Evolutionary conservation across 164 flowering plant genomes (phyloP), one percentile per base, ranked within the genome.

Genomic region (Aristolochia californica): DNA sequence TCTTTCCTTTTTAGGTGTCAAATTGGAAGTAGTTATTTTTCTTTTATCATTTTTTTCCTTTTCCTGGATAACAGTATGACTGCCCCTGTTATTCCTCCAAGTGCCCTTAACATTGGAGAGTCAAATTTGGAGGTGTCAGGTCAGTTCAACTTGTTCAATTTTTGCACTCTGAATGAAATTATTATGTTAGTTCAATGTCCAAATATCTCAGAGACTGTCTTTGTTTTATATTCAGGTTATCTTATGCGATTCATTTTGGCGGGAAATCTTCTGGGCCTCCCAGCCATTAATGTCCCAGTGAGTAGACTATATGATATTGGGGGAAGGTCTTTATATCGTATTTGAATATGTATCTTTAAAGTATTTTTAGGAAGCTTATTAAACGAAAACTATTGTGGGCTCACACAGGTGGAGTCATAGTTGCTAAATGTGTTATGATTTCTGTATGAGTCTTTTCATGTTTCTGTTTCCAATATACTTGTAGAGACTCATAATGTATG

Each of bases 201-300:
- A 34, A 34, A 2, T 34, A 22, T 20, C 23, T 12, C 12, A n/a
- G 25, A 22, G 26, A 50, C 13, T 11, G 14, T 50, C 16, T 50
- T 14, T 50, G 23, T 61, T 28, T 44, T 50, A 27, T 24, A 72
- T 62, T 63, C 81, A 91, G 98, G 82, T 70, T 76, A 84, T 63
- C 89, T 93, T 48, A 88, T 87, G 97, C 83, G 81, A 45, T 93
- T 89, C 63, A 61, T 83, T 34, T n/a, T 75, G 59, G 75, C 91
- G 12, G 85, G 77, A 64, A 89, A 93, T 74, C 89, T 93, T 71
- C 89, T 93, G 66, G 98, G 98, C 50, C 72, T 93, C 56, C 97
- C 98, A 25, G 97, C 98, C 61, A 89, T 87, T 43, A 70, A 95
- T 62, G 82, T 93, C 53, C 98, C 98, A 18, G 95, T 91, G 66